Evolutionary conservation across 352 stramenopile species (phyloP).

Genomic region (Pythium periplocum): DNA sequence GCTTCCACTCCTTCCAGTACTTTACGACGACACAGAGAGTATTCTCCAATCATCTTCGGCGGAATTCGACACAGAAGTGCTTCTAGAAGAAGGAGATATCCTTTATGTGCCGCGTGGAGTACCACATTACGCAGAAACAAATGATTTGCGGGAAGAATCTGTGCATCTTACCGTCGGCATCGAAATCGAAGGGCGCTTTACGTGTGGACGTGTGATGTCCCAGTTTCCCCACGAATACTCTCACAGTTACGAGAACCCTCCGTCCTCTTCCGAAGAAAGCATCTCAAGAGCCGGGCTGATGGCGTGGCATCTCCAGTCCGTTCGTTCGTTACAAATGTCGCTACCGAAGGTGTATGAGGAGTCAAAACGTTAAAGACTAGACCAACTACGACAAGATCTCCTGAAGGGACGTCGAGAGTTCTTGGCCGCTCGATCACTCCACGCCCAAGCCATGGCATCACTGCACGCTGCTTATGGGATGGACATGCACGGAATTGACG

Average conservation of each 20-base stretch:
- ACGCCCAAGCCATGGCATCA: too few relatives aligned
- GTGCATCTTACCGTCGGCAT: conserved; percentile 31
- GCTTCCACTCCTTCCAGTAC: conserved; percentile 9
- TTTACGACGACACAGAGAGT: conserved; percentile 18
- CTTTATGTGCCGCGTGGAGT: conserved; percentile 30
- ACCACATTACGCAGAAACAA: conserved; percentile 26
- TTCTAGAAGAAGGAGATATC: conserved; percentile 20
- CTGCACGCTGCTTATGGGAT: too few relatives aligned
- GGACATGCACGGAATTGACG: too few relatives aligned
- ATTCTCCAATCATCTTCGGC: neutral
- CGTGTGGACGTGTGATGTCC: conserved; percentile 7
- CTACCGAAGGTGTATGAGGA: too few relatives aligned
- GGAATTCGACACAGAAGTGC: neutral
- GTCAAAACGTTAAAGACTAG: too few relatives aligned
- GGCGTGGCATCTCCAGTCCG: conserved; percentile 20
- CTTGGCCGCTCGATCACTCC: too few relatives aligned
- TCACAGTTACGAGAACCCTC: too few relatives aligned
- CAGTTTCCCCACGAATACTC: too few relatives aligned
- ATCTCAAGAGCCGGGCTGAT: conserved; percentile 14
- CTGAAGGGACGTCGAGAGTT: too few relatives aligned
- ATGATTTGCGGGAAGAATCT: conserved; percentile 17
- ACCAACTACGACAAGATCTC: too few relatives aligned
- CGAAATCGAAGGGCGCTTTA: conserved; percentile 21
- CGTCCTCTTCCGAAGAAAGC: too few relatives aligned
- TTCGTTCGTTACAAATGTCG: too few relatives aligned